A percentile compares a stretch with the other conserved stretches of the same genome.
phyloP scores from a whole-genome alignment of 1,284 basidiomycete genomes.

The Pisolithus thermaeus region DNA sequence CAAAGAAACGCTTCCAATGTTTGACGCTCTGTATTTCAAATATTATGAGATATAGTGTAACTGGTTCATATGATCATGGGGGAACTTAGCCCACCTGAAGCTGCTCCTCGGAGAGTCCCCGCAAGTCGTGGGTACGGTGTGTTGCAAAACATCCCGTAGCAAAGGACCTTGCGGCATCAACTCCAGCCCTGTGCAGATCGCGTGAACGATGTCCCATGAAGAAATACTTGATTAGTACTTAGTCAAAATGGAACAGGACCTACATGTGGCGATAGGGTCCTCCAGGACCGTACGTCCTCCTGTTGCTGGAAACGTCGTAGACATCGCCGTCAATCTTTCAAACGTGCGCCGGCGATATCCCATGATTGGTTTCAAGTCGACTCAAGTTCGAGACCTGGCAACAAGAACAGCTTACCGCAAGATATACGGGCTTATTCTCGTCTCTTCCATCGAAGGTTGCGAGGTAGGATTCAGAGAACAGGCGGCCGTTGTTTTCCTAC shows the following conservation, averaged over 20 bases:
- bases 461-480: constrained; percentile 72
- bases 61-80: not conserved
- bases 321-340: constrained; percentile 84
- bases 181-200: constrained; percentile 60
- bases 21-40: constrained; percentile 51
- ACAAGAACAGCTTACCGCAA: constrained; percentile 56
- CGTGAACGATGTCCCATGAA: constrained; percentile 16
- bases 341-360: constrained; percentile 3
- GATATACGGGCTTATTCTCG: constrained; percentile 73
- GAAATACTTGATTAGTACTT: not conserved
- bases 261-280: constrained; percentile 84
- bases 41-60: not conserved
- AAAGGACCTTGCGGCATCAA: constrained; percentile 85
- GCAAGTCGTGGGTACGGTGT: constrained; percentile 86
- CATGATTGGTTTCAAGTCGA: constrained; percentile 7
- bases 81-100: constrained; percentile 42
- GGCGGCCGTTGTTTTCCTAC: constrained; percentile 49
- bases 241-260: constrained; percentile 24
- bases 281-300: constrained; percentile 84
- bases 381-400: not conserved
- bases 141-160: constrained; percentile 89
- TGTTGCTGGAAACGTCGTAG: constrained; percentile 79
- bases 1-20: constrained; percentile 89
- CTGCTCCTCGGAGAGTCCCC: constrained; percentile 73
- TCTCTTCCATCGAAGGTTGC: constrained; percentile 71